A percentile compares a stretch with the other conserved stretches of the same genome.
Evolutionary conservation across 139 green algal species (phyloP).

Genomic region (Deuterostichococcus epilithicus): DNA sequence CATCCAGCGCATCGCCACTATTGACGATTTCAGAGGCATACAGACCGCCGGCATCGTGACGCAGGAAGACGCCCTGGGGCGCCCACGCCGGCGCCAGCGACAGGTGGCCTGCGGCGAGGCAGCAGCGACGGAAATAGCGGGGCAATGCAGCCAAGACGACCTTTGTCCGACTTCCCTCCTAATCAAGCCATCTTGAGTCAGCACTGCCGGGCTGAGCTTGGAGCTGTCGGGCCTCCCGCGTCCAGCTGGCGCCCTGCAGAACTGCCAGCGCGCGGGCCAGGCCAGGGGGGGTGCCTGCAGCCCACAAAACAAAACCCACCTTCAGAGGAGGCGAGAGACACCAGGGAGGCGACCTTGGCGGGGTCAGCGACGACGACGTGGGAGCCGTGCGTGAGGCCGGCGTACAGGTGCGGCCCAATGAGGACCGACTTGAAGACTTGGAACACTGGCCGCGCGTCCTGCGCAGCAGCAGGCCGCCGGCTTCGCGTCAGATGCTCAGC

Average conservation of each 20-base stretch:
- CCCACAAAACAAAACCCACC: not conserved
- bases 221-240: too few species aligned
- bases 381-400: constrained; percentile 26
- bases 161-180: not conserved
- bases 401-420: constrained; percentile 40
- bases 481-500: not conserved
- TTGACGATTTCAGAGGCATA: not conserved
- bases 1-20: constrained; percentile 9
- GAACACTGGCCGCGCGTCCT: constrained; percentile 18
- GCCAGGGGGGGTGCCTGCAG: not conserved
- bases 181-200: not conserved
- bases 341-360: not conserved
- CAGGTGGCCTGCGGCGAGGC: not conserved
- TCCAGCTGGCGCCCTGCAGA: too few species aligned
- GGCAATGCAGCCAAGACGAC: not conserved
- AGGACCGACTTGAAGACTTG: constrained; percentile 19
- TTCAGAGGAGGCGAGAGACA: not conserved
- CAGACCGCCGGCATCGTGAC: not conserved
- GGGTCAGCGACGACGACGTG: constrained; percentile 15
- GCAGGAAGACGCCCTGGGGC: not conserved
- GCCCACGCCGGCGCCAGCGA: not conserved
- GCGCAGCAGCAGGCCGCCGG: not conserved
- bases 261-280: not conserved
- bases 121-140: not conserved
- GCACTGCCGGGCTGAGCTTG: too few species aligned